Base-by-base conservation (phyloP, 345 rosid species). In the Pugionium cornutum region DNA sequence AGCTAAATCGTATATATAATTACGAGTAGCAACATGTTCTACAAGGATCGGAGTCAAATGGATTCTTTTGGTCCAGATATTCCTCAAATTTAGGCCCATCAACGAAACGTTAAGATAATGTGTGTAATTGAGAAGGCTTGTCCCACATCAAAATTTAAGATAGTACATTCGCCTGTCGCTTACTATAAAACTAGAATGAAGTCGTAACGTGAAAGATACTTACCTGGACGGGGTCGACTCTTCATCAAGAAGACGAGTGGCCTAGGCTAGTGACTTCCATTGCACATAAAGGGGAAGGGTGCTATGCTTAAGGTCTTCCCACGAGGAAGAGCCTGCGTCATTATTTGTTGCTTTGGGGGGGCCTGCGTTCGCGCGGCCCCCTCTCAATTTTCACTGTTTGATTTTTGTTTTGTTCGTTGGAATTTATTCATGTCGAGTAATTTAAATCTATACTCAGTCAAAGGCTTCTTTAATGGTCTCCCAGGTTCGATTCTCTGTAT, bases 341-440 rank as follows among this genome's bases (percentile, higher is more conserved):
- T 80, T 76, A 80, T 83, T 84, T 82, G 82, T 80, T 61, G 69
- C 2, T 61, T 82, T 0, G 67, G 80, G 68, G 85, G 79, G 18
- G 0, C n/a, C 61, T 77, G 87, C 83, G 77, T 81, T 41, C 83
- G 85, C 84, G 82, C 83, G 57, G 84, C 83, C 84, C 63, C 78
- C 66, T 0, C 0, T 18, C 0, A 34, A 34, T 18, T 18, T 18
- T 18, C 18, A 18, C 18, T 0, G 18, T 18, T 18, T 18, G 18
- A 18, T 18, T 18, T 18, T 18, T 18, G 18, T 18, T 18, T 18
- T 18, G 18, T 18, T 18, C 18, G 18, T 18, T 18, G 18, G 18
- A 18, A 18, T 18, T 18, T 18, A 18, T 18, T 18, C 18, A 18
- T 18, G 18, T 18, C 18, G 18, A 18, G 18, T 18, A 18, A 18